A percentile compares a stretch with the other conserved stretches of the same genome.
phyloP scores from a whole-genome alignment of 805 yeast species.

The Suhomyces pyralidae region DNA sequence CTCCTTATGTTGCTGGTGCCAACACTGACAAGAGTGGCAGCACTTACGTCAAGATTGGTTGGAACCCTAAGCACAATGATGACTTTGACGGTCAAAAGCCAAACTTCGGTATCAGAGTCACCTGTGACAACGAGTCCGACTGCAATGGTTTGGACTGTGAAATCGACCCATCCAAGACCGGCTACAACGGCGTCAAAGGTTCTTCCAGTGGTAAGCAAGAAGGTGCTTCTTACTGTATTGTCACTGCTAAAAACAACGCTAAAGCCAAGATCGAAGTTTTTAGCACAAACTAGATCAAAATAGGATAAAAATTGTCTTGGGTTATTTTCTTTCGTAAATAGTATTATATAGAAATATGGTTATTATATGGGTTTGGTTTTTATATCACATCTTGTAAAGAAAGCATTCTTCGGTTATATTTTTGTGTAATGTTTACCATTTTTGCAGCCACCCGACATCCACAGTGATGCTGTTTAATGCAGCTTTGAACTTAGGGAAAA shows the following conservation, averaged over 20 bases:
- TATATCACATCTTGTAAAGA: not conserved
- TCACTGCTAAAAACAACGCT: conserved; percentile 64
- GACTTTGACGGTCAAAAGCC: conserved; percentile 57
- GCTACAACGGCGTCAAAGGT: conserved; percentile 54
- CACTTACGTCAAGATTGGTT: conserved; percentile 81
- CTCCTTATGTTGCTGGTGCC: conserved; percentile 92
- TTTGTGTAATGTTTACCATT: not conserved
- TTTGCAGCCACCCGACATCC: not conserved
- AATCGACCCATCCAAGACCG: conserved; percentile 67
- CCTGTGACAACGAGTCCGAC: conserved; percentile 64
- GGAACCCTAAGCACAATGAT: conserved; percentile 85
- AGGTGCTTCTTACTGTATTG: conserved; percentile 79
- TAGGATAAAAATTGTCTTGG: not conserved
- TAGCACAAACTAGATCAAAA: conserved; percentile 5
- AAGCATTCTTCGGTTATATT: not conserved
- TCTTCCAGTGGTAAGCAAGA: conserved; percentile 40
- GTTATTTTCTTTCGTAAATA: not conserved
- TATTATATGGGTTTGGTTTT: conserved; percentile 4
- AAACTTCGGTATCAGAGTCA: conserved; percentile 65
- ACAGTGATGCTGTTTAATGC: too few relatives aligned
- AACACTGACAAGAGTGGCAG: conserved; percentile 67
- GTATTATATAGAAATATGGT: not conserved
- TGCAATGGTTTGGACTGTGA: conserved; percentile 81
- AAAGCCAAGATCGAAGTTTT: conserved; percentile 75
- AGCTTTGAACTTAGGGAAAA: too few relatives aligned